Evolutionary conservation across 345 rosid genomes (phyloP).

Genomic region (Hypericum androsaemum): DNA sequence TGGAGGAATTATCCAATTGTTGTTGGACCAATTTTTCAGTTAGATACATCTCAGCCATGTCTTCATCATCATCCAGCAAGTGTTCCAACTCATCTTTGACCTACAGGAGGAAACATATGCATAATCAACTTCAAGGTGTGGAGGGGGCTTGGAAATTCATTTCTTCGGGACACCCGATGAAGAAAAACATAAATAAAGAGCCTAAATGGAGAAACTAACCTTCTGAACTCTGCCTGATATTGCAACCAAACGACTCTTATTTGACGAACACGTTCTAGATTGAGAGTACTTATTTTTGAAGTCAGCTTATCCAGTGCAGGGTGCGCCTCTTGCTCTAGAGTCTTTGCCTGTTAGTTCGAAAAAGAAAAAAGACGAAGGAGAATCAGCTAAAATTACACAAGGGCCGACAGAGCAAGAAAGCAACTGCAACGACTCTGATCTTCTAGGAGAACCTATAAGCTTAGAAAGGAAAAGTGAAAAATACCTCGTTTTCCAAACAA

Average conservation of each 20-base stretch:
- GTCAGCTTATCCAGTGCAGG: constrained; percentile 79
- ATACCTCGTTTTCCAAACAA: constrained; percentile 67
- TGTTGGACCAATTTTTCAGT: constrained; percentile 34
- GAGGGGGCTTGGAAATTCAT: too few relatives aligned
- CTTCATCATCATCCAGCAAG: constrained; percentile 49
- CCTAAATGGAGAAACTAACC: constrained; percentile 22
- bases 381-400: neutral
- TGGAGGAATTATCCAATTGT: constrained; percentile 11
- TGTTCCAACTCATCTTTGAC: constrained; percentile 57
- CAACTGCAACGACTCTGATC: too few relatives aligned
- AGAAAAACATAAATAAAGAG: too few relatives aligned
- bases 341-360: constrained; percentile 29
- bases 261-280: constrained; percentile 63
- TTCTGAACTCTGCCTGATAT: constrained; percentile 68
- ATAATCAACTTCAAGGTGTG: too few relatives aligned
- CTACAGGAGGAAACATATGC: constrained; percentile 8
- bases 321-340: constrained; percentile 67
- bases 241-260: constrained; percentile 66
- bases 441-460: too few relatives aligned
- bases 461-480: neutral
- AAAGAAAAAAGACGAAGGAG: neutral
- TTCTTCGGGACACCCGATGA: too few relatives aligned
- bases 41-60: constrained; percentile 52
- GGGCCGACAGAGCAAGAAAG: neutral
- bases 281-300: constrained; percentile 67